Evolutionary conservation across 805 yeast genomes (phyloP).

Genomic region (Komagataella pastoris): DNA sequence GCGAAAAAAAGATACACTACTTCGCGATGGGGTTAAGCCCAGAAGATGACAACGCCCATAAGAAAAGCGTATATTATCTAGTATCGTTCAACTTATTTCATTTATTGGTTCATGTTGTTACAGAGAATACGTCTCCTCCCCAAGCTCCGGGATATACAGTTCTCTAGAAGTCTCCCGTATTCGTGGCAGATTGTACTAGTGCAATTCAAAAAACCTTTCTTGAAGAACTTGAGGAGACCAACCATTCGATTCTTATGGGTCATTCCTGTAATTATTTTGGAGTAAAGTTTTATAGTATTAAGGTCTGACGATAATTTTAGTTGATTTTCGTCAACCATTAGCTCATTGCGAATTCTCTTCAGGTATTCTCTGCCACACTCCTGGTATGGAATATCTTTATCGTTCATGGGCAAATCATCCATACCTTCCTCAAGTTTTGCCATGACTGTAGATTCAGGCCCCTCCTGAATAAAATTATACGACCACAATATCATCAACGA

Average conservation of each 20-base stretch:
- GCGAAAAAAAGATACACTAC: not conserved
- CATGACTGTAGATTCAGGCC: slow-evolving; percentile 24
- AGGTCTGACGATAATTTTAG: slow-evolving; percentile 15
- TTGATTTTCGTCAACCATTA: slow-evolving; percentile 9
- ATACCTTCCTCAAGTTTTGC: not conserved
- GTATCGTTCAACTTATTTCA: not conserved
- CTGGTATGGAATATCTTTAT: slow-evolving; percentile 33
- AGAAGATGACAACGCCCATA: not conserved
- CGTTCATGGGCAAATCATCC: slow-evolving; percentile 19
- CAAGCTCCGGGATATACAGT: slow-evolving; percentile 37
- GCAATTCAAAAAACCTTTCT: slow-evolving; percentile 20
- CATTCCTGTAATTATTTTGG: slow-evolving; percentile 20
- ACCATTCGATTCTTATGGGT: slow-evolving; percentile 30
- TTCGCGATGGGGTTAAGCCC: not conserved
- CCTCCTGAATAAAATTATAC: slow-evolving; percentile 31
- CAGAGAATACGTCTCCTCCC: slow-evolving; percentile 35
- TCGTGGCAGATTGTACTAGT: slow-evolving; percentile 47
- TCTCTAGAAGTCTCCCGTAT: slow-evolving; percentile 31
- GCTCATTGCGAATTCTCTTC: not conserved
- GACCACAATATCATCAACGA: slow-evolving; percentile 36
- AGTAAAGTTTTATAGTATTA: slow-evolving; percentile 19
- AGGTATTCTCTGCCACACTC: slow-evolving; percentile 22
- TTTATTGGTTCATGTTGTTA: slow-evolving; percentile 27
- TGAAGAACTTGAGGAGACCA: slow-evolving; percentile 33
- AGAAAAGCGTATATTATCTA: no score